A percentile compares a stretch with the other conserved stretches of the same genome.
Evolutionary conservation across 345 rosid genomes (phyloP).

Genomic region (Clarkia xantiana): DNA sequence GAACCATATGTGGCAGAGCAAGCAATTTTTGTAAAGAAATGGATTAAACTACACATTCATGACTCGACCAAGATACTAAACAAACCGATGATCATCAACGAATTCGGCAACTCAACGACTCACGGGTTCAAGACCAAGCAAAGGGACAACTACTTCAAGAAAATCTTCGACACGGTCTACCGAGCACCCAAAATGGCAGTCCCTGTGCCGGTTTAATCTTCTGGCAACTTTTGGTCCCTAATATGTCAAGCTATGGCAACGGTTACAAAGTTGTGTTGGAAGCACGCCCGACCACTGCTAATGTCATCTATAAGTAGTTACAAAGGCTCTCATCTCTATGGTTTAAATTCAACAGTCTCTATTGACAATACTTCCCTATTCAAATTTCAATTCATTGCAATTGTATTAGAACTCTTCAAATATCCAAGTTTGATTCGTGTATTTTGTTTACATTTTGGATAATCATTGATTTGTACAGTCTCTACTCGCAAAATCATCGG

Average conservation of each 20-base stretch:
- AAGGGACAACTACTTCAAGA: slow-evolving; percentile 34
- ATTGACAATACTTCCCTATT: too few species aligned
- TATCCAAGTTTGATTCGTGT: too few species aligned
- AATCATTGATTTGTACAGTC: too few species aligned
- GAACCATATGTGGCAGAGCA: slow-evolving; percentile 24
- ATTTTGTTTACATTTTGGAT: too few species aligned
- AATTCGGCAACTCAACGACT: slow-evolving; percentile 41
- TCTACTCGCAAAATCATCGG: too few species aligned
- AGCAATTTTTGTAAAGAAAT: slow-evolving; percentile 26
- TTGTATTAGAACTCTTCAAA: too few species aligned
- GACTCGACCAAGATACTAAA: slow-evolving; percentile 27
- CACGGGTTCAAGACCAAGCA: slow-evolving; percentile 27
- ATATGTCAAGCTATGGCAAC: slow-evolving; percentile 28
- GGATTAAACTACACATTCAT: slow-evolving; percentile 33
- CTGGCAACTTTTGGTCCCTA: slow-evolving; percentile 47
- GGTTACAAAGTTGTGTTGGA: slow-evolving; percentile 48
- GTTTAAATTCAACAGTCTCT: background rate
- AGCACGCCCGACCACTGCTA: slow-evolving; percentile 44
- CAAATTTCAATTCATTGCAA: too few species aligned
- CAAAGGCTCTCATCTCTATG: slow-evolving; percentile 18
- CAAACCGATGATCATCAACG: slow-evolving; percentile 45
- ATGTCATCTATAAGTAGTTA: slow-evolving; percentile 41
- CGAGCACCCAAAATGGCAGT: slow-evolving; percentile 25
- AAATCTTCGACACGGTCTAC: slow-evolving; percentile 30
- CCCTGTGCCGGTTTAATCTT: slow-evolving; percentile 45